Evolutionary conservation across 169 alveolate species (phyloP).

Genomic region (Plasmodium relictum): DNA sequence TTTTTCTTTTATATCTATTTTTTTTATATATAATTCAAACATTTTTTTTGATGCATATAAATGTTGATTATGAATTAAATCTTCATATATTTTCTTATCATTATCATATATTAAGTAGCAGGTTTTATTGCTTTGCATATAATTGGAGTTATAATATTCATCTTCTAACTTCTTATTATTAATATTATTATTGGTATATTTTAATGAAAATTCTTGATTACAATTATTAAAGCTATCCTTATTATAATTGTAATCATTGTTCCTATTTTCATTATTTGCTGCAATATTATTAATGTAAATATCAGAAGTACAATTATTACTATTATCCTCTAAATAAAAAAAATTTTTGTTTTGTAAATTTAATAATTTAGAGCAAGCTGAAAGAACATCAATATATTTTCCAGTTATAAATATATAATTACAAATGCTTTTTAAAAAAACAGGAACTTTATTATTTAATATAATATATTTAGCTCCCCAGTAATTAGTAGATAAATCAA

Average conservation of each 20-base stretch:
- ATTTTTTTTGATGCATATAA: slow-evolving; percentile 75
- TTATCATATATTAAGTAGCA: slow-evolving; percentile 45
- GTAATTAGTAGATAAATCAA: slow-evolving; percentile 69
- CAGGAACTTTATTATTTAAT: slow-evolving; percentile 46
- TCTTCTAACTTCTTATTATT: background rate
- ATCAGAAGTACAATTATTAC: background rate
- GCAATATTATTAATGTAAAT: background rate
- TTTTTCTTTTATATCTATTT: slow-evolving; percentile 69
- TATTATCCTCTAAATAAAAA: background rate
- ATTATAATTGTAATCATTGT: background rate
- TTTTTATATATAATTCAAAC: slow-evolving; percentile 70
- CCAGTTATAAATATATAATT: slow-evolving; percentile 72
- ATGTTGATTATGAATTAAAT: slow-evolving; percentile 74
- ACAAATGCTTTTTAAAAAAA: slow-evolving; percentile 31
- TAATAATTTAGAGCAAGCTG: slow-evolving; percentile 64
- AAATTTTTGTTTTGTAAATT: background rate
- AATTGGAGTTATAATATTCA: background rate
- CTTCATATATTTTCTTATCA: slow-evolving; percentile 46
- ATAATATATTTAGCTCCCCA: slow-evolving; percentile 77
- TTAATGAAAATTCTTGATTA: no score
- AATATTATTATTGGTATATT: background rate
- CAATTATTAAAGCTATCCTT: background rate
- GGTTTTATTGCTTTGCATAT: slow-evolving; percentile 16
- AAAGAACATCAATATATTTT: slow-evolving; percentile 58
- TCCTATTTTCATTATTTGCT: background rate